These are phyloP conservation scores for Ensete ventricosum DNA, from an alignment of 176 grass and related monocot species.

Conservation along the genomic window DNA sequence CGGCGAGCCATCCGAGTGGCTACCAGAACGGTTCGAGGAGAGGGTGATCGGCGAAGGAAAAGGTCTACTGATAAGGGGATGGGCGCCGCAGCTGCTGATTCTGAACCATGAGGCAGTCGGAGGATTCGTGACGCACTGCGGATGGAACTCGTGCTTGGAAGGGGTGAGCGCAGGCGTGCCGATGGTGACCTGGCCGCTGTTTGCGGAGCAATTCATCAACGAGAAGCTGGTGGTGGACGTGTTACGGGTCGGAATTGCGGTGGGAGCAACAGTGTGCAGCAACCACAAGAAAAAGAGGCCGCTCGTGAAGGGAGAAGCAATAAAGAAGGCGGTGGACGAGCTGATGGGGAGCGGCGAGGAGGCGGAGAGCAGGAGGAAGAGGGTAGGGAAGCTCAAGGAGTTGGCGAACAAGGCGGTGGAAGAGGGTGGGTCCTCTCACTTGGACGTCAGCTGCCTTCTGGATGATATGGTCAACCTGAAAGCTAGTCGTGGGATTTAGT, in stretches of 20 bases:
- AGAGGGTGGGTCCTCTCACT: neutral
- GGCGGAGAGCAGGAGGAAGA: conserved; percentile 7
- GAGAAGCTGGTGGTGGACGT: conserved; percentile 28
- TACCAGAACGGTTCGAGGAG: conserved; percentile 3
- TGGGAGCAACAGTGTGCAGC: neutral
- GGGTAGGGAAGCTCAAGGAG: neutral
- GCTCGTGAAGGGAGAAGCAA: neutral
- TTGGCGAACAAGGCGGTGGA: neutral
- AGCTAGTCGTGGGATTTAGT: neutral
- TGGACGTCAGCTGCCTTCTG: neutral
- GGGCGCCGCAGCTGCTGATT: conserved; percentile 26
- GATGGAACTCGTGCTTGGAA: conserved; percentile 28
- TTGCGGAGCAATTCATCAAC: conserved; percentile 25
- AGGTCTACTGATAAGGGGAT: conserved; percentile 16
- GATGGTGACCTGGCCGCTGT: conserved; percentile 26
- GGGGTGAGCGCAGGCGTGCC: conserved; percentile 21
- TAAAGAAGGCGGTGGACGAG: neutral
- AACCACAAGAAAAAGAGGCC: neutral
- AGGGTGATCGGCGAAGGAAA: neutral
- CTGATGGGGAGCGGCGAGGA: conserved; percentile 1
- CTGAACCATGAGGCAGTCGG: conserved; percentile 20
- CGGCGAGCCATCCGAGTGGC: neutral
- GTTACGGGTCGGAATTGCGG: neutral
- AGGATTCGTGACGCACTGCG: conserved; percentile 27
- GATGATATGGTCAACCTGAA: neutral